Base-by-base conservation (phyloP, 176 grass and related monocot species). In the Oryza glumipatula region DNA sequence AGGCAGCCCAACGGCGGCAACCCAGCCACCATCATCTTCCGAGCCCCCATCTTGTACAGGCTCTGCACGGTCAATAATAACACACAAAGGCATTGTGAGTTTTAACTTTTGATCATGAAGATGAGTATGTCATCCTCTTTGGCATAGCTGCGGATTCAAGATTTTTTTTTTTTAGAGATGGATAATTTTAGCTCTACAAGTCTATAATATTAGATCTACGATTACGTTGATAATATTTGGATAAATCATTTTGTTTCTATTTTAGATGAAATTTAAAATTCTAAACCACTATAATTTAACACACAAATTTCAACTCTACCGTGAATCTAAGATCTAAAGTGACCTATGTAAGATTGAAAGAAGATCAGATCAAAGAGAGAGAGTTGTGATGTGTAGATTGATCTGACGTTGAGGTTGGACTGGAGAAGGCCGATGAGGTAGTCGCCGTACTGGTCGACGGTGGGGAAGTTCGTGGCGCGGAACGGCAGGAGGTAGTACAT, bases 1-100 rank as follows among this genome's bases (percentile, higher is more conserved):
- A 93, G 91, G 74, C 91, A 93, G 2, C 91, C 91, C 81, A 93
- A 44, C 63, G 91, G 88, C 54, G 88, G 82, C 75, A 93, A 68
- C 10, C 88, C 85, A 2, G 82, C 61, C 24, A 93, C 88, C 47
- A 89, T 84, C 76, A 93, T 85, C 28, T 73, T 79, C 30, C 91
- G 4, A 2, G 82, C 85, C 1, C 91, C 91, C 74, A 85, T 43
- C 2, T 14, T 70, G 82, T 90, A 90, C 72, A 93, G 68, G 69
- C 21, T 77, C 88, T 93, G 85, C 81, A 80, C 67, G 9, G 2
- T 72, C 46, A 7, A 30, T 36, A 36, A 30, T 28, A 2, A 9
- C 16, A 23, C 5, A 19, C 28, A 49, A 5, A 12, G 68, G n/a
- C 28, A 43, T 7, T 70, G 28, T 23, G 9, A 8, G 17, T 61